Conservation (phyloP, 495 filamentous ascomycete genomes). For the Apodospora peruviana region DNA sequence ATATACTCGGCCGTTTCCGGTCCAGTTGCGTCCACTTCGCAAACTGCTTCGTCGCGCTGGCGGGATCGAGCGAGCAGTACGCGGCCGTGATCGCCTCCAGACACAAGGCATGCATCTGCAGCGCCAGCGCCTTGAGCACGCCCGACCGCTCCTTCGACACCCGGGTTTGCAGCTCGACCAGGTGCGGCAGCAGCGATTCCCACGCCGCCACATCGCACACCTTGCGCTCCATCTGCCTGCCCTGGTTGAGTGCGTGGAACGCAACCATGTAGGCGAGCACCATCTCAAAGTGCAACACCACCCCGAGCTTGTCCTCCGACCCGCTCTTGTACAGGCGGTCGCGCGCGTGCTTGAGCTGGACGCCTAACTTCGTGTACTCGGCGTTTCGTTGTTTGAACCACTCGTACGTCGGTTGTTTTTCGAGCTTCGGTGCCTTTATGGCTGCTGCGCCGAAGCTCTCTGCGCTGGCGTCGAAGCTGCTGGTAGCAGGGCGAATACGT, state of each 20-base stretch:
- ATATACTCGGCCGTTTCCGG: conserved; percentile 14
- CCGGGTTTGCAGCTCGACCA: conserved; percentile 22
- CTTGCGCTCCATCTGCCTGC: conserved; percentile 17
- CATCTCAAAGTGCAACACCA: conserved; percentile 35
- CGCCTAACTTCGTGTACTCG: conserved; percentile 27
- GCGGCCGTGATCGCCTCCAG: conserved; percentile 30
- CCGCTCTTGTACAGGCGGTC: conserved; percentile 30
- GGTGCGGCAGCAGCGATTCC: conserved; percentile 26
- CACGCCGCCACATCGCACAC: conserved; percentile 17
- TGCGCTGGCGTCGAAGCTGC: conserved; percentile 20
- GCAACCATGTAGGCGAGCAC: conserved; percentile 35
- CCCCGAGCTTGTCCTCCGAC: conserved; percentile 22
- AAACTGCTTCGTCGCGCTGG: conserved; percentile 9
- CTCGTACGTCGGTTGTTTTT: conserved; percentile 13
- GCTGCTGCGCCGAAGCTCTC: background rate
- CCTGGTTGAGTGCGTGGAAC: conserved; percentile 26
- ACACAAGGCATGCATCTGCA: conserved; percentile 30
- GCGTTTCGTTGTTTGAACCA: conserved; percentile 14
- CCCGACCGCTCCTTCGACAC: conserved; percentile 6
- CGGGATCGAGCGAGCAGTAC: conserved; percentile 19
- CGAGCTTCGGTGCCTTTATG: too few relatives aligned
- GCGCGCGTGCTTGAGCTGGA: conserved; percentile 39
- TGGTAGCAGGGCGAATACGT: conserved; percentile 28
- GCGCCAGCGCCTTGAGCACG: conserved; percentile 23
- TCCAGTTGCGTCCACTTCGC: conserved; percentile 12